These are phyloP conservation scores for Bipolaris gigantea DNA, from an alignment of 2,329 filamentous ascomycete species.

Conservation along the genomic window DNA sequence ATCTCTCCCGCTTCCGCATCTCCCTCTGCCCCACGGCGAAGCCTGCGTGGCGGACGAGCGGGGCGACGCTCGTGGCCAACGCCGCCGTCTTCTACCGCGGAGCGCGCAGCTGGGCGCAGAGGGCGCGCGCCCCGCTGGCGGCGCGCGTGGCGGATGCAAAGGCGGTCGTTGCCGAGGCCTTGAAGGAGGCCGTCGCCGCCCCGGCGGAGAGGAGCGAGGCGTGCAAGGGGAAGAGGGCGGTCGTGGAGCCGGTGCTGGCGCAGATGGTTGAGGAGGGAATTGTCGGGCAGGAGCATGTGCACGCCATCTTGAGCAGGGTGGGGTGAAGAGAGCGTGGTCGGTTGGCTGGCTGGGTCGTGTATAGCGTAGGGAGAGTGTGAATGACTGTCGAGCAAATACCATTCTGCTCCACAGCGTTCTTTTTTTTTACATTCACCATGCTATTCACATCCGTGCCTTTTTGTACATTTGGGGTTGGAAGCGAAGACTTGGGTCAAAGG, in stretches of 20 bases:
- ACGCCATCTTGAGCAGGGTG: slow-evolving; percentile 20
- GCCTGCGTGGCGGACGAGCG: slow-evolving; percentile 38
- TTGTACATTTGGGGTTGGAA: too few species aligned
- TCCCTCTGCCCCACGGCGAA: slow-evolving; percentile 26
- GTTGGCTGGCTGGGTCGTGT: too few species aligned
- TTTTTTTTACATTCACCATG: too few species aligned
- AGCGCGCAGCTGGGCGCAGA: slow-evolving; percentile 38
- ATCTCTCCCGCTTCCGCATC: slow-evolving; percentile 41
- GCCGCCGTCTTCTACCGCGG: slow-evolving; percentile 46
- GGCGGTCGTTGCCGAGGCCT: slow-evolving; percentile 52
- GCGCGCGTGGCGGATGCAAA: slow-evolving; percentile 52
- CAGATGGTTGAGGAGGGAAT: slow-evolving; percentile 59
- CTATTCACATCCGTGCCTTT: too few species aligned
- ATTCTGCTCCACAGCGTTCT: too few species aligned
- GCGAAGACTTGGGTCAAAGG: too few species aligned
- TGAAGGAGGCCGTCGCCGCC: slow-evolving; percentile 46
- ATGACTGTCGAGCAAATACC: too few species aligned
- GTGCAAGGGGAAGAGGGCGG: slow-evolving; percentile 46
- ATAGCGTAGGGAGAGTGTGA: too few species aligned
- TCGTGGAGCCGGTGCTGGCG: slow-evolving; percentile 50
- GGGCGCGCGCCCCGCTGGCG: slow-evolving; percentile 40
- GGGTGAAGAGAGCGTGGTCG: neutral
- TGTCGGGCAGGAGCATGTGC: slow-evolving; percentile 38
- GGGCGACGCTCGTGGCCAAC: slow-evolving; percentile 38
- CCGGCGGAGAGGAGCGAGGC: slow-evolving; percentile 43